phyloP scores from a whole-genome alignment of 441 rosid species.

The Kokia cookei region DNA sequence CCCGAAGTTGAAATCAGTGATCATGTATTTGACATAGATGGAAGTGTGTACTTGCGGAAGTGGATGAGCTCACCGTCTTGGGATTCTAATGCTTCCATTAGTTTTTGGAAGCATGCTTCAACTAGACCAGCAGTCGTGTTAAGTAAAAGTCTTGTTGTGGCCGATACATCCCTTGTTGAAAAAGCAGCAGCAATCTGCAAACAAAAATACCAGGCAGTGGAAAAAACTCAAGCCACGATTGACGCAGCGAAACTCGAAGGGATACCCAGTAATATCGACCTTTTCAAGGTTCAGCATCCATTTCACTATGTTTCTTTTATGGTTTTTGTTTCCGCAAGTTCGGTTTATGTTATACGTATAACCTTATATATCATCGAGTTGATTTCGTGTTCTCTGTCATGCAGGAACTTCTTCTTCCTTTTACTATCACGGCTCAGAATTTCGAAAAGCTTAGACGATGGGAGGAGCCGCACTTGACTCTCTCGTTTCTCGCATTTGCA shows the following conservation, averaged over 20 bases:
- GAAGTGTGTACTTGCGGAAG: conserved; percentile 79
- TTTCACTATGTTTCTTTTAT: neutral
- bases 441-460: conserved; percentile 72
- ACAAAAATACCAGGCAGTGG: conserved; percentile 61
- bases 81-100: conserved; percentile 64
- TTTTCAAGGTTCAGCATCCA: conserved; percentile 62
- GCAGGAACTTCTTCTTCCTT: conserved; percentile 87
- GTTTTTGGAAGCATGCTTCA: conserved; percentile 75
- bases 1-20: conserved; percentile 38
- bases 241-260: conserved; percentile 90
- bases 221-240: conserved; percentile 93
- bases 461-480: conserved; percentile 89
- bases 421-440: conserved; percentile 49
- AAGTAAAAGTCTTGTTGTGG: conserved; percentile 82
- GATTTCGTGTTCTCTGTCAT: conserved; percentile 3
- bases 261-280: conserved; percentile 93
- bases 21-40: conserved; percentile 74
- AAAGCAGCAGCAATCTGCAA: conserved; percentile 67
- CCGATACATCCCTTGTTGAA: conserved; percentile 62
- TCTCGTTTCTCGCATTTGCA: conserved; percentile 63
- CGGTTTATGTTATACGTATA: neutral
- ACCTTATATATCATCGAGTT: neutral
- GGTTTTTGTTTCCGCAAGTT: neutral
- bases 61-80: conserved; percentile 96
- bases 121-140: conserved; percentile 57